Evolutionary conservation across 495 filamentous ascomycete genomes (phyloP), one percentile per base, ranked within the genome.

Genomic region (Pyrenopolyporus hunteri): DNA sequence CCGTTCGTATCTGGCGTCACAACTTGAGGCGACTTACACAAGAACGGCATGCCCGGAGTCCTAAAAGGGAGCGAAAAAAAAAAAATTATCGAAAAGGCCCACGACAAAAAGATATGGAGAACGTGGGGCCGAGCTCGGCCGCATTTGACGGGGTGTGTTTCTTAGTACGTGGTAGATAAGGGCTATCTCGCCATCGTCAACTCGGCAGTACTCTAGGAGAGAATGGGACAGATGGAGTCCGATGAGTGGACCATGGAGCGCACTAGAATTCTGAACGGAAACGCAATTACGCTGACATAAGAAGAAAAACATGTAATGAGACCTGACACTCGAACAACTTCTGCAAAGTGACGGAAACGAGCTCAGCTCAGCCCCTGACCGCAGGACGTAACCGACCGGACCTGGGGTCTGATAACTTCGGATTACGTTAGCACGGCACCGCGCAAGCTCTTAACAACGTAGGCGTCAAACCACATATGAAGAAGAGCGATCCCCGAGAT

Each of bases 191-290:
- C 55, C 57, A 63, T 59, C 37, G 47, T 63, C 53, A 25, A 63
- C 46, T 63, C 52, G 57, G 63, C 54, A 66, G 39, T 57, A 46
- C 46, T 58, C 33, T 46, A 50, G 35, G 42, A 50, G 54, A 58
- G 29, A 23, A 63, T 55, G 58, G 58, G 40, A 49, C 43, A 50
- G 56, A 65, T 60, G 62, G 62, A 50, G 48, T 55, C 64, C 33
- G 67, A 65, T 59, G 53, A 61, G 65, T 58, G 57, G 64, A 58
- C 33, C 39, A 44, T 51, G 28, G 57, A 57, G 57, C 57, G 25
- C 64, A 67, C 68, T 70, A 70, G 64, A 70, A 59, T 63, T 64
- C 44, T 50, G 14, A 63, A 68, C 64, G 67, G 64, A 57, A n/a
- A 64, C 48, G 19, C 26, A 31, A 57, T 37, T 29, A n/a, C 28